phyloP scores from a whole-genome alignment of 495 filamentous ascomycete genomes.

The Aspergillus asperescens region DNA sequence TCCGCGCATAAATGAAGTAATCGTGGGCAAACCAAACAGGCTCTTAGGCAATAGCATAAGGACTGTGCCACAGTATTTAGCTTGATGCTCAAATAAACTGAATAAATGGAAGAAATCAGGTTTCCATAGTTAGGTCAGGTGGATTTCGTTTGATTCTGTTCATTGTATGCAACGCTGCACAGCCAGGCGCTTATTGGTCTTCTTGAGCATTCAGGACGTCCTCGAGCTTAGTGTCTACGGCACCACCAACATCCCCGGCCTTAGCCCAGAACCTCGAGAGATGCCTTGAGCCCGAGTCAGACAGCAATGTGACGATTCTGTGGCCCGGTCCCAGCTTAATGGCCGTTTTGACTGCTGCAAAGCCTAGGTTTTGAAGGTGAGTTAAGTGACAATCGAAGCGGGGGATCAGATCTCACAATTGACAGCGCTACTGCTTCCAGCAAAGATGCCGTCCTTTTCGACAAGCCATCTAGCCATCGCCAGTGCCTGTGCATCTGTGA shows the following conservation, averaged over 20 bases:
- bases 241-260: constrained; percentile 63
- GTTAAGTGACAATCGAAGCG: not conserved
- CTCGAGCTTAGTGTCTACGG: constrained; percentile 45
- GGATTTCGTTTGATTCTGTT: not conserved
- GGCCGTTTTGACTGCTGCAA: constrained; percentile 79
- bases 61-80: not conserved
- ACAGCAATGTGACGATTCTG: constrained; percentile 83
- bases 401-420: constrained; percentile 62
- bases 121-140: not conserved
- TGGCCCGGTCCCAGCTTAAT: constrained; percentile 69
- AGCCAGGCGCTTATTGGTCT: constrained; percentile 18
- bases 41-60: too few relatives aligned
- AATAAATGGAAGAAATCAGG: not conserved
- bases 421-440: constrained; percentile 88
- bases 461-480: constrained; percentile 93
- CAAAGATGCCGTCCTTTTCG: constrained; percentile 92
- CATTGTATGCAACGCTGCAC: not conserved
- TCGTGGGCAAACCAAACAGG: not conserved
- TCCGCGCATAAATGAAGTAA: not conserved
- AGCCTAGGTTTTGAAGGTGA: constrained; percentile 40
- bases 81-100: not conserved
- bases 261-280: constrained; percentile 91
- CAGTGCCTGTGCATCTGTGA: constrained; percentile 87
- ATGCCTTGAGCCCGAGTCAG: constrained; percentile 86
- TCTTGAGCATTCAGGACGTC: constrained; percentile 46